phyloP scores from a whole-genome alignment of 192 early-diverging fungal species.

The Podochytrium sp. region DNA sequence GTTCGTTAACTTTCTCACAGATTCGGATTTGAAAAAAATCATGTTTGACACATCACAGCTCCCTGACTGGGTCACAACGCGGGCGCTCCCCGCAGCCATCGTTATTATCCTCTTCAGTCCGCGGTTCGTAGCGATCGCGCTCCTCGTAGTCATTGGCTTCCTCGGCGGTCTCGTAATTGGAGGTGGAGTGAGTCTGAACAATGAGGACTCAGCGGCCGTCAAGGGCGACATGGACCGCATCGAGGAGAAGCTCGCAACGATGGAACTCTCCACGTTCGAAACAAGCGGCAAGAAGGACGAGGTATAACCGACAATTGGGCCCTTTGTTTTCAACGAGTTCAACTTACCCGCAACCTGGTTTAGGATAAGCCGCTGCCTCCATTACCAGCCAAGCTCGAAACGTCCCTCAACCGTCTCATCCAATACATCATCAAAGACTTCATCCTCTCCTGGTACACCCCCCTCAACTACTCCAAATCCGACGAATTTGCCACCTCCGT shows the following conservation, averaged over 20 bases:
- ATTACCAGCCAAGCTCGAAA: neutral
- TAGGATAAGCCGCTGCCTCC: neutral
- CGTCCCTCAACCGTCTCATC: constrained; percentile 33
- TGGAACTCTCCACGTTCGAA: neutral
- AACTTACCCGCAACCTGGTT: neutral
- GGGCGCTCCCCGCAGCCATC: neutral
- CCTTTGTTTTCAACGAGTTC: neutral
- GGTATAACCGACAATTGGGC: neutral
- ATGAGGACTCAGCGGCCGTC: neutral
- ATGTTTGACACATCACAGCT: too few relatives aligned
- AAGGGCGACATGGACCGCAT: neutral
- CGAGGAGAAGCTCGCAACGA: neutral
- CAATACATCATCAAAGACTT: constrained; percentile 44
- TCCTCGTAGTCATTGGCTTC: neutral
- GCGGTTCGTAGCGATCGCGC: neutral
- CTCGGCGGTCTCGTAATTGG: neutral
- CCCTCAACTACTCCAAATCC: constrained; percentile 44
- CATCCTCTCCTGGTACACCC: constrained; percentile 41
- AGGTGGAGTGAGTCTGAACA: neutral
- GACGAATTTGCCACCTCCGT: constrained; percentile 43
- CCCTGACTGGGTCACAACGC: neutral
- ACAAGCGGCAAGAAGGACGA: neutral
- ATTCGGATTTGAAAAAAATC: too few relatives aligned
- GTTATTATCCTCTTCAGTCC: constrained; percentile 20
- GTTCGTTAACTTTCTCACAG: too few relatives aligned